Base-by-base conservation (phyloP, 148 eudicot species). In the Amaranthus cruentus region DNA sequence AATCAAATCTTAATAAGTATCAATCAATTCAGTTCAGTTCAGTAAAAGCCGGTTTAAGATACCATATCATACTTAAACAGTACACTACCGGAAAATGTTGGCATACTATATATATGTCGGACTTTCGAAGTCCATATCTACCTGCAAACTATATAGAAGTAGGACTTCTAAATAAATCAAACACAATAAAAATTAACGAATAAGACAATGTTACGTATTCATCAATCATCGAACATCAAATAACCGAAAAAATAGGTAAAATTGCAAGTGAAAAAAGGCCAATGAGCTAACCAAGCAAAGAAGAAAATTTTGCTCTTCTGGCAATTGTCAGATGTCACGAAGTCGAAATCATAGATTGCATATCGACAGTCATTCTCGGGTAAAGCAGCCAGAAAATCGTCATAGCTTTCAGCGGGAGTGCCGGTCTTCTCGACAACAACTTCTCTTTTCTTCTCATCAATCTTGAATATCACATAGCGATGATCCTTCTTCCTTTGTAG, bases 301-400 rank as follows among this genome's bases (percentile, higher is more conserved):
- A 88, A 90, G 83, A 90, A 90, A 7, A 90, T 90, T 81, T 90
- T 88, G 96, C 91, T 88, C 88, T 90, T 90, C 53, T 79, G 89
- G 62, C 88, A 85, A 55, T 90, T 90, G 60, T 90, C 96, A 59
- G 90, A 80, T 43, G 90, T 90, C 77, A 90, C 91, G 50, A 84
- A 90, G 81, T 90, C 91, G 43, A 73, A 90, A 76, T 90, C 96
- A 82, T 78, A 88, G 43, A 90, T 84, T 50, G 96, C 96, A 56
- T 83, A 88, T 56, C 96, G 81, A 76, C 96, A 90, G 70, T 90
- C 96, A 56, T 83, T 82, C 57, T 63, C 84, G 0, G 91, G 91
- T 81, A 88, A 76, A 42, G 90, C 74, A 0, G 85, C 84, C 9
- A 85, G 62, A 54, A 90, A 90, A 73, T 86, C 87, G 9, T 85